Conservation (phyloP, 352 stramenopile species). For the Globisporangium radiosum region DNA sequence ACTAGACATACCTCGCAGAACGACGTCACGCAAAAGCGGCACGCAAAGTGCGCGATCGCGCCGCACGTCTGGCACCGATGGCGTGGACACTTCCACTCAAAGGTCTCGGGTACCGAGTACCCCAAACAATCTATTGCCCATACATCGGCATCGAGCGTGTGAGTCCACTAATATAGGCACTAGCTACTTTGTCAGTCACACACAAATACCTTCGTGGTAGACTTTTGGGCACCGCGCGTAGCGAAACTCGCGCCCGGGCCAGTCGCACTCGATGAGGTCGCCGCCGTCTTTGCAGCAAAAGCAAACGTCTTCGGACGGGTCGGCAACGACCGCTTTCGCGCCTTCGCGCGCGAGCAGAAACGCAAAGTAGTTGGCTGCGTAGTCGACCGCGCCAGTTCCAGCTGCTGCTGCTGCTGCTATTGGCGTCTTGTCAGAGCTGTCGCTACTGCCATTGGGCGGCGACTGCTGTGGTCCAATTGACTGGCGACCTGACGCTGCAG, state of each 20-base stretch:
- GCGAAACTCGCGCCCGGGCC: slow-evolving; percentile 28
- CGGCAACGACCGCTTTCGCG: slow-evolving; percentile 3
- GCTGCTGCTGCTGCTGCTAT: slow-evolving; percentile 19
- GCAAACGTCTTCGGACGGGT: slow-evolving; percentile 74
- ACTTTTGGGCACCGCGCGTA: slow-evolving; percentile 65
- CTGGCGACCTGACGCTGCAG: too few relatives aligned
- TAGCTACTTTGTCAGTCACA: not conserved
- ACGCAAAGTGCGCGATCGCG: slow-evolving; percentile 44
- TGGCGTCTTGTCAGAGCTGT: not conserved
- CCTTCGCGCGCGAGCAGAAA: slow-evolving; percentile 48
- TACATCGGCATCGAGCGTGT: not conserved
- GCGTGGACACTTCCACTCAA: slow-evolving; percentile 58
- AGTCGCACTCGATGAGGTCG: slow-evolving; percentile 77
- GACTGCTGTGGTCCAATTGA: too few relatives aligned
- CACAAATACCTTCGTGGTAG: slow-evolving; percentile 58
- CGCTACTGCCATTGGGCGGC: too few relatives aligned
- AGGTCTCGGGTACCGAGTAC: slow-evolving; percentile 46
- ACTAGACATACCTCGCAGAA: slow-evolving; percentile 42
- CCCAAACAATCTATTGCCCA: slow-evolving; percentile 50
- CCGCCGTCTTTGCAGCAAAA: slow-evolving; percentile 84
- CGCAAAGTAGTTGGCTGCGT: slow-evolving; percentile 58
- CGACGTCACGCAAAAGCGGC: slow-evolving; percentile 68
- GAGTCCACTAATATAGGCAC: not conserved
- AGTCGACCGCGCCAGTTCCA: slow-evolving; percentile 54
- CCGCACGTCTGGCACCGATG: slow-evolving; percentile 65